These are phyloP conservation scores for Willaertia magna DNA, from an alignment of 208 protist species.

Conservation along the genomic window DNA sequence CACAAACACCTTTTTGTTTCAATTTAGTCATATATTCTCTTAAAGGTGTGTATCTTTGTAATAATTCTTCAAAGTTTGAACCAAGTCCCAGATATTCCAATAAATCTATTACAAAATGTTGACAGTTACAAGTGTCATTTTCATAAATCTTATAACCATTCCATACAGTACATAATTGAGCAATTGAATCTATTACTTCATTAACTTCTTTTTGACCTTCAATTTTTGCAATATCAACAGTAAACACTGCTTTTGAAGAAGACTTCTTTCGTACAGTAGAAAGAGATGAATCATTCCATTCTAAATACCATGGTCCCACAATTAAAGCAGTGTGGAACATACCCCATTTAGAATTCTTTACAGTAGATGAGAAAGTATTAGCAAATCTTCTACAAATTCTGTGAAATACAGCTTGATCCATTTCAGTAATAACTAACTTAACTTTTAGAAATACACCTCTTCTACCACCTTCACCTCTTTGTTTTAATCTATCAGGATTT, in stretches of 20 bases:
- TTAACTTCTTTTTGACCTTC: not conserved
- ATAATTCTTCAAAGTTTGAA: not conserved
- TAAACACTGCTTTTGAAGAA: not conserved
- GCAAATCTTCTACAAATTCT: not conserved
- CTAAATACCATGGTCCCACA: constrained; percentile 4
- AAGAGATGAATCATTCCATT: not conserved
- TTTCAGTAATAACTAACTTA: not conserved
- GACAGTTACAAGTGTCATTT: not conserved
- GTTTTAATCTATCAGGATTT: not conserved
- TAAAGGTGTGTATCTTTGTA: not conserved
- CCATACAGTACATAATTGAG: not conserved
- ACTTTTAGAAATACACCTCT: not conserved
- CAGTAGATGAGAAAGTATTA: not conserved
- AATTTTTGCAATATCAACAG: not conserved
- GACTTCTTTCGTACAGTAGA: not conserved
- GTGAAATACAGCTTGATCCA: not conserved
- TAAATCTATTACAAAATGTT: not conserved
- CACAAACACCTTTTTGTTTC: not conserved
- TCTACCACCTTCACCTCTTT: not conserved
- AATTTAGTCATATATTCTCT: not conserved
- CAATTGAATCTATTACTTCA: not conserved
- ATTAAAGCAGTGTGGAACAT: constrained; percentile 5
- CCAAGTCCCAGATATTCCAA: not conserved
- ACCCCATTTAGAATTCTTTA: not conserved
- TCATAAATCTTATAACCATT: not conserved